phyloP scores from a whole-genome alignment of 345 rosid species.

The Eutrema heterophyllum region DNA sequence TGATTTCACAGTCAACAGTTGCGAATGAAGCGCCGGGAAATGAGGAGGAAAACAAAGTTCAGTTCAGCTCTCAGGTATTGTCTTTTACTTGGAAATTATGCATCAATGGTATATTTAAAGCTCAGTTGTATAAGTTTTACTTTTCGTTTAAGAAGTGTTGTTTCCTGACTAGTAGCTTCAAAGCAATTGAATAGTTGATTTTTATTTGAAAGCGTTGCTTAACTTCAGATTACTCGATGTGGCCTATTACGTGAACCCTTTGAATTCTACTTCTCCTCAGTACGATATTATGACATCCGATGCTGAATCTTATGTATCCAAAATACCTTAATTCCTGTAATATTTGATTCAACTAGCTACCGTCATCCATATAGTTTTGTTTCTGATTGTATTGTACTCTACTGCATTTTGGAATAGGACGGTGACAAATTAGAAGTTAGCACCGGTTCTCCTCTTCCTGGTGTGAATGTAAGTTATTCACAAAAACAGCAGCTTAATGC shows the following conservation, averaged over 20 bases:
- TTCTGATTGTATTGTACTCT: conserved; percentile 4
- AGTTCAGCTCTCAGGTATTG: conserved; percentile 51
- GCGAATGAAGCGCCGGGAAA: conserved; percentile 31
- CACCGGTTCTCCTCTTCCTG: conserved; percentile 92
- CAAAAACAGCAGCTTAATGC: not conserved
- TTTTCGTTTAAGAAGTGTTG: not conserved
- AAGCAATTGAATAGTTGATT: not conserved
- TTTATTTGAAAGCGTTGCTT: not conserved
- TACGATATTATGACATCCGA: not conserved
- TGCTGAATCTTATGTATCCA: not conserved
- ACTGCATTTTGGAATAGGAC: conserved; percentile 50
- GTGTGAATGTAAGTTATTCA: conserved; percentile 72
- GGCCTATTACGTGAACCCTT: not conserved
- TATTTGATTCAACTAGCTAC: not conserved
- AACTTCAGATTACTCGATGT: not conserved
- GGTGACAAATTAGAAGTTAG: conserved; percentile 53
- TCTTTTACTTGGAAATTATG: not conserved
- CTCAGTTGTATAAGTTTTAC: not conserved
- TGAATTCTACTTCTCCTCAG: not conserved
- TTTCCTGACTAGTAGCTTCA: not conserved
- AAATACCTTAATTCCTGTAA: not conserved
- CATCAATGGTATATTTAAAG: not conserved
- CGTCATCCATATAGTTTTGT: not conserved
- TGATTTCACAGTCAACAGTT: conserved; percentile 39
- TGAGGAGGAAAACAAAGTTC: conserved; percentile 38